Base-by-base conservation (phyloP, 352 stramenopile genomes). In the Globisporangium alternatum region DNA sequence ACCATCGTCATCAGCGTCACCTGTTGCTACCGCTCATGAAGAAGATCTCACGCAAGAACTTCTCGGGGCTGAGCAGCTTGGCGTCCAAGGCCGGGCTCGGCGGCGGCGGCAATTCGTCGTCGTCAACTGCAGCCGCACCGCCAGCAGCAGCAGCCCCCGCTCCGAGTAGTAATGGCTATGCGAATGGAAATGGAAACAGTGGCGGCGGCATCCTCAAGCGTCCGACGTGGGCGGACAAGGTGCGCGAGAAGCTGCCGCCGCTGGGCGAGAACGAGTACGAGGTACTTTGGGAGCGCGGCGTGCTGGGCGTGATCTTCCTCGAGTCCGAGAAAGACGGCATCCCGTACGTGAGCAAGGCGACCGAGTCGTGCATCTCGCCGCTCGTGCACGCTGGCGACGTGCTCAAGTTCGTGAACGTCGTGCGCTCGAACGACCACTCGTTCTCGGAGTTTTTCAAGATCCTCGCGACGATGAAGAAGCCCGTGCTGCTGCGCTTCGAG, bases 401-500 rank as follows among this genome's bases (percentile, higher is more conserved):
- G 43, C 82, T 96, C 62, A 90, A 90, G 56, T 96, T 71, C 68
- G 87, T 96, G 19, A 96, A 96, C 64, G 78, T 88, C 5, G 82
- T 96, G 71, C 82, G 87, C 22, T 91, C 87, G 33, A 86, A 90
- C 53, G 86, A 96, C 59, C 85, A 96, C 65, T 91, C 87, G 64
- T 96, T 96, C 61, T 85, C 83, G 13, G 86, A 94, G 65, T 96
- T 96, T 74, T 92, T 96, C 73, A 93, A 93, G 75, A 93, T 96
- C 54, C 71, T 96, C 41, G 81, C 87, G 41, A 96, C 87, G 22
- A 96, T 94, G 84, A 93, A 96, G 71, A 95, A 96, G 67, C 87
- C 87, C 30, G 87, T 96, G 55, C 60, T 96, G 51, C 68, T 96
- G 41, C 87, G 87, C 5, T 96, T 96, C 57, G 83, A 93, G 64